These are phyloP conservation scores for Pseudocercospora cruenta DNA, from an alignment of 2,329 filamentous ascomycete genomes.

Conservation along the genomic window DNA sequence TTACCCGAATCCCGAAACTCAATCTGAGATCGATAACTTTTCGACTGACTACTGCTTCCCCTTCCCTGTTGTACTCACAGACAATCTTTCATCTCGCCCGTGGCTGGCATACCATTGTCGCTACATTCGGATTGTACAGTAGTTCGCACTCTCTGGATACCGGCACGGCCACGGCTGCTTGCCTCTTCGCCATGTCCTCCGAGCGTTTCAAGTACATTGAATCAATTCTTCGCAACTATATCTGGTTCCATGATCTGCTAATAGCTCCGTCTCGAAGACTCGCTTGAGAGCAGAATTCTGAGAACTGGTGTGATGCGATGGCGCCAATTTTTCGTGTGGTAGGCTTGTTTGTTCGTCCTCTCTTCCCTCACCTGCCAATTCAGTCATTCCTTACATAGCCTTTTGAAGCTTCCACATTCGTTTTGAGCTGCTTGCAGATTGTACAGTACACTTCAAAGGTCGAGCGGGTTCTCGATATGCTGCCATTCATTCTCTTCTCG, in stretches of 20 bases:
- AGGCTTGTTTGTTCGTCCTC: neutral
- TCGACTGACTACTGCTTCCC: too few species aligned
- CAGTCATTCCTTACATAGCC: neutral
- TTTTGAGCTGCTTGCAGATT: conserved; percentile 5
- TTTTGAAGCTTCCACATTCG: neutral
- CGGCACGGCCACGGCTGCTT: neutral
- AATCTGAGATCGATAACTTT: neutral
- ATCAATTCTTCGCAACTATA: neutral
- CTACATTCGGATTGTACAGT: too few species aligned
- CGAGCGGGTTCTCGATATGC: conserved; percentile 11
- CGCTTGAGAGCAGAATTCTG: neutral
- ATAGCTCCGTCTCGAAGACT: conserved; percentile 1
- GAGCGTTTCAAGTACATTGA: conserved; percentile 6
- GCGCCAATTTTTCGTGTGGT: neutral
- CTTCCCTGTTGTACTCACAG: neutral
- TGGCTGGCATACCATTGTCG: too few species aligned
- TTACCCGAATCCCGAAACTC: neutral
- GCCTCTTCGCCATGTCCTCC: neutral
- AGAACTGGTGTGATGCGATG: neutral
- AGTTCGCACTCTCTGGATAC: too few species aligned
- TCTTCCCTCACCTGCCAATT: neutral
- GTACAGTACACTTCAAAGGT: neutral
- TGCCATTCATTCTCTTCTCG: conserved; percentile 21
- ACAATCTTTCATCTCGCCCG: too few species aligned
- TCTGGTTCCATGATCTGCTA: conserved; percentile 2